Evolutionary conservation across 306 rosid species (phyloP), one percentile per base, ranked within the genome.

Genomic region (Lablab purpureus): DNA sequence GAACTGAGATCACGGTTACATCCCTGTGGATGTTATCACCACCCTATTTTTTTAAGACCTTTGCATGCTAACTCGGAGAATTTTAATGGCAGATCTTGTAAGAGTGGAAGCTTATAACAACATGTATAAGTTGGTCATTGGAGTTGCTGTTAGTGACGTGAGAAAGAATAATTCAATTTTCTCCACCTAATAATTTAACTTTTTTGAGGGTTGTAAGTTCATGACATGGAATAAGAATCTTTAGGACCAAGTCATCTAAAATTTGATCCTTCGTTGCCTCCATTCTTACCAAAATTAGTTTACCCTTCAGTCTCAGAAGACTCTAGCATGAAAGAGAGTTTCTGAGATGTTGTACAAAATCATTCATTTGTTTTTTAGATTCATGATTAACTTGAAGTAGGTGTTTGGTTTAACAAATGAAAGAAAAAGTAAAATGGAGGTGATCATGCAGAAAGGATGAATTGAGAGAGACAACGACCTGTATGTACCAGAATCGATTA

Each of bases 401-500:
- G 15, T 43, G 49, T 12, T 11, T 11, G 28, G 32, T 43, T 75
- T 18, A 60, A n/a, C 21, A 11, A 36, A 18, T 17, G 2, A 18
- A 64, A 64, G 7, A n/a, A 30, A 59, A 7, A 34, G 27, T 28
- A 15, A 30, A 30, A 34, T 22, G 13, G 1, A 58, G 14, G 1
- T 47, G 60, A 10, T 49, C 2, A 30, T 13, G 51, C 11, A 67
- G 14, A 41, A 14, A 32, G 18, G 59, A 15, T 14, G 36, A 58
- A 59, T 11, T 14, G 19, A 59, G 5, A 6, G 64, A 56, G n/a
- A 56, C 3, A 30, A 56, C 17, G 7, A 85, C 89, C 89, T 85
- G 82, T 70, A 85, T 46, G 34, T 75, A 40, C 86, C 89, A 50
- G 87, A 81, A 72, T 91, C 85, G 14, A 94, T 54, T 36, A 86